Conservation (phyloP, 176 grass and related monocot genomes). For the Stipa capillata region DNA sequence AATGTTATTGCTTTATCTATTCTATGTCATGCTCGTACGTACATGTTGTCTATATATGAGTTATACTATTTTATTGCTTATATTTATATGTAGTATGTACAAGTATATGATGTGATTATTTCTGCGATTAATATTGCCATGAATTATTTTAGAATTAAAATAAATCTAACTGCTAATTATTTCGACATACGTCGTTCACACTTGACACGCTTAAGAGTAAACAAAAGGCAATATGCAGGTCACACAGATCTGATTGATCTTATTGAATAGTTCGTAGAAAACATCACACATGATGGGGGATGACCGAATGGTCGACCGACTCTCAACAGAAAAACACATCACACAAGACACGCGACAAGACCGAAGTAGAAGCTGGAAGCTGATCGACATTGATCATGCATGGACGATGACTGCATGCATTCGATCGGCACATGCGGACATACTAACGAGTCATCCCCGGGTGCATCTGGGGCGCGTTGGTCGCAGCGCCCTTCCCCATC, state of each 20-base stretch:
- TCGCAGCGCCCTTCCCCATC: conserved; percentile 32
- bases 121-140: too few relatives aligned
- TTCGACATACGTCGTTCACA: too few relatives aligned
- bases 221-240: too few relatives aligned
- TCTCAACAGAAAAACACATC: background rate
- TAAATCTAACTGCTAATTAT: too few relatives aligned
- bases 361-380: background rate
- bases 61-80: too few relatives aligned
- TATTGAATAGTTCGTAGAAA: background rate
- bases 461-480: conserved; percentile 16
- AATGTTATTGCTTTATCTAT: too few relatives aligned
- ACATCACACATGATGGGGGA: background rate
- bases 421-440: background rate
- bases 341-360: background rate
- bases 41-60: too few relatives aligned
- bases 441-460: conserved; percentile 33
- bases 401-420: background rate
- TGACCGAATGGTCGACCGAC: background rate
- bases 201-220: too few relatives aligned
- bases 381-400: background rate
- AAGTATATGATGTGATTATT: too few relatives aligned
- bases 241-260: background rate
- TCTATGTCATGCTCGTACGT: too few relatives aligned
- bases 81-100: too few relatives aligned
- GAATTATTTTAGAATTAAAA: too few relatives aligned